Evolutionary conservation across 805 yeast species (phyloP).

Genomic region (Wickerhamomyces mucosus): DNA sequence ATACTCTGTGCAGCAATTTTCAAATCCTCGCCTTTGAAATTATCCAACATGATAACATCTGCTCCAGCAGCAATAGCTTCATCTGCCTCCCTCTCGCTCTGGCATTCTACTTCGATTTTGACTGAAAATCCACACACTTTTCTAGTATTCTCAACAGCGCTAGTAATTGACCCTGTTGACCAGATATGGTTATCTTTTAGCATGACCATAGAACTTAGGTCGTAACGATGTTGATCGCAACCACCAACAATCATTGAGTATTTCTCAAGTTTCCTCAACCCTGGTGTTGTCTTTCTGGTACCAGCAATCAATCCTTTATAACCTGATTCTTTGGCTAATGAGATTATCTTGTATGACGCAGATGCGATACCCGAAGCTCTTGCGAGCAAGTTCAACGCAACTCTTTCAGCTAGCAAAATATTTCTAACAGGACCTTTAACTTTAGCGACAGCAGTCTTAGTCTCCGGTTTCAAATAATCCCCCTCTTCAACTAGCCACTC

Average conservation of each 20-base stretch:
- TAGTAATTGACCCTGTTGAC: constrained; percentile 86
- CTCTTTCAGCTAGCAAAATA: constrained; percentile 75
- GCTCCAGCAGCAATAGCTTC: constrained; percentile 96
- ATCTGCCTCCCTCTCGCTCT: constrained; percentile 72
- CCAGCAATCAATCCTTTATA: constrained; percentile 87
- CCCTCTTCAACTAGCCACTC: constrained; percentile 79
- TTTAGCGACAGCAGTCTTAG: constrained; percentile 65
- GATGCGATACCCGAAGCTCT: constrained; percentile 87
- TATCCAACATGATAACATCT: constrained; percentile 91
- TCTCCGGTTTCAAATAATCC: constrained; percentile 36
- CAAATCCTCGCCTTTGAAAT: constrained; percentile 61
- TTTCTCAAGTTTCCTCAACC: constrained; percentile 78
- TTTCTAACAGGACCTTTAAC: constrained; percentile 77
- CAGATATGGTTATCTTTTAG: constrained; percentile 89
- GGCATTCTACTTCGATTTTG: constrained; percentile 90
- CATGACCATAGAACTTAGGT: constrained; percentile 91
- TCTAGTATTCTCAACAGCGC: constrained; percentile 71
- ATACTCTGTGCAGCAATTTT: constrained; percentile 54
- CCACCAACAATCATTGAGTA: constrained; percentile 96
- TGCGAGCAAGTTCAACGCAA: constrained; percentile 73
- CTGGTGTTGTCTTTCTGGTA: constrained; percentile 96
- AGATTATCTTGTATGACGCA: constrained; percentile 46
- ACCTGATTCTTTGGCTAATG: constrained; percentile 56
- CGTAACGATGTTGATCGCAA: constrained; percentile 86
- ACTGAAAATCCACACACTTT: constrained; percentile 80